phyloP scores from a whole-genome alignment of 192 early-diverging fungal genomes.

The Paraglomus brasilianum region DNA sequence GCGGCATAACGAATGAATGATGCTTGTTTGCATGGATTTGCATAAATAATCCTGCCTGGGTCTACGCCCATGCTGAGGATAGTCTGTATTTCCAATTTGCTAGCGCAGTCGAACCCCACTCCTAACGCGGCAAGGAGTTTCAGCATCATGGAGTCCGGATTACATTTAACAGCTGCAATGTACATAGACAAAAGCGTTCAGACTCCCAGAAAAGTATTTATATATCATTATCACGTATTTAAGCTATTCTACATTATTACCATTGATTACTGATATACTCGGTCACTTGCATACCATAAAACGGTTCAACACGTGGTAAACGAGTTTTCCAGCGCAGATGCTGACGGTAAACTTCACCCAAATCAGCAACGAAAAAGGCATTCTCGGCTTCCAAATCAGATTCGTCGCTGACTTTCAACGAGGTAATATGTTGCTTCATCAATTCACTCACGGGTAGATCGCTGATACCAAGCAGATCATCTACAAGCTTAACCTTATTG shows the following conservation, averaged over 20 bases:
- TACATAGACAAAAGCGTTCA: conserved; percentile 18
- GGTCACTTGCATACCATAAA: conserved; percentile 67
- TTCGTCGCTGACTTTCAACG: background rate
- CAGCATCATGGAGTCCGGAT: conserved; percentile 85
- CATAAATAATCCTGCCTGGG: conserved; percentile 86
- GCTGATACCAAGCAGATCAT: conserved; percentile 3
- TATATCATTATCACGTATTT: too few species aligned
- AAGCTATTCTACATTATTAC: too few species aligned
- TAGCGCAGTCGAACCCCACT: conserved; percentile 97
- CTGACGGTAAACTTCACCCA: conserved; percentile 91
- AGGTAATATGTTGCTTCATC: background rate
- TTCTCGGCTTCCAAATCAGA: conserved; percentile 71
- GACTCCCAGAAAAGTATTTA: too few species aligned
- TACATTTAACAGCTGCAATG: conserved; percentile 91
- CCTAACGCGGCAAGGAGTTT: conserved; percentile 78
- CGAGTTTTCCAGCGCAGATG: conserved; percentile 75
- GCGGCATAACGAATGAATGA: conserved; percentile 90
- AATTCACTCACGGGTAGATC: conserved; percentile 19
- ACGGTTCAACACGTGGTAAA: conserved; percentile 93
- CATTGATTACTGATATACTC: too few species aligned
- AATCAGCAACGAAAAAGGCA: conserved; percentile 93
- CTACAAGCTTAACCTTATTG: background rate
- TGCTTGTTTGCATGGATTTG: conserved; percentile 99
- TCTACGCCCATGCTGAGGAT: conserved; percentile 73
- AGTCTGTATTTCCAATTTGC: conserved; percentile 86